Percentiles rank a stretch among this genome's conserved stretches.
These are phyloP conservation scores for Polychaeton citri DNA, from an alignment of 2,329 filamentous ascomycete species.

Conservation along the genomic window DNA sequence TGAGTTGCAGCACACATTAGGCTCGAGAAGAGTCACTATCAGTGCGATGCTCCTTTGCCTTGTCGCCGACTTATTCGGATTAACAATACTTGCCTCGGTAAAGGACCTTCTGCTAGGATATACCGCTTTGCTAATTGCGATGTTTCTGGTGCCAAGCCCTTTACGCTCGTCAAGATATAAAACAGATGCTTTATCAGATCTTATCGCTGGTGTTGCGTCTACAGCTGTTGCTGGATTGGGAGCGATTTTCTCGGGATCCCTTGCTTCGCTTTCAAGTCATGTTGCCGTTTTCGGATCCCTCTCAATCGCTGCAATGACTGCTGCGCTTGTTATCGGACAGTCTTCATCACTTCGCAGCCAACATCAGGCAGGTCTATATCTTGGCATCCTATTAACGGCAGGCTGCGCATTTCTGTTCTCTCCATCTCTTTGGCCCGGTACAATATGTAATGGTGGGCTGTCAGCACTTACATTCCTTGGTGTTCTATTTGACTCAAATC, in stretches of 20 bases:
- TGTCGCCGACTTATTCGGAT: constrained; percentile 20
- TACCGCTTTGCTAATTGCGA: constrained; percentile 30
- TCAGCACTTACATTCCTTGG: constrained; percentile 25
- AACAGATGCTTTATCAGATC: not conserved
- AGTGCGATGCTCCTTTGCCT: constrained; percentile 21
- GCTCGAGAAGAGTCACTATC: constrained; percentile 24
- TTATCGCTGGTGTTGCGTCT: constrained; percentile 24
- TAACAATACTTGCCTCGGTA: constrained; percentile 14
- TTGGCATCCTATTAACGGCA: constrained; percentile 20
- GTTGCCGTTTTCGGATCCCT: constrained; percentile 24
- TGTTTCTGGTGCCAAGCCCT: constrained; percentile 29
- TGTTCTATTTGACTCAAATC: constrained; percentile 26
- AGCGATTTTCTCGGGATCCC: constrained; percentile 23
- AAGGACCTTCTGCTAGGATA: constrained; percentile 31
- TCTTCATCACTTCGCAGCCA: constrained; percentile 28
- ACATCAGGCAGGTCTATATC: constrained; percentile 18
- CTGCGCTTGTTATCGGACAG: constrained; percentile 28
- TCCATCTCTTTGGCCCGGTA: constrained; percentile 21
- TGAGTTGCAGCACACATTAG: constrained; percentile 21
- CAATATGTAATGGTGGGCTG: constrained; percentile 19
- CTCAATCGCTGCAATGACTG: constrained; percentile 29
- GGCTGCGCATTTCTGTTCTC: constrained; percentile 22
- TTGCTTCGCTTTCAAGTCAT: constrained; percentile 20
- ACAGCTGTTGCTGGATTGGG: constrained; percentile 25
- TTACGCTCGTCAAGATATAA: not conserved